Evolutionary conservation across 2,329 filamentous ascomycete genomes (phyloP).

Genomic region (Monilinia aucupariae): DNA sequence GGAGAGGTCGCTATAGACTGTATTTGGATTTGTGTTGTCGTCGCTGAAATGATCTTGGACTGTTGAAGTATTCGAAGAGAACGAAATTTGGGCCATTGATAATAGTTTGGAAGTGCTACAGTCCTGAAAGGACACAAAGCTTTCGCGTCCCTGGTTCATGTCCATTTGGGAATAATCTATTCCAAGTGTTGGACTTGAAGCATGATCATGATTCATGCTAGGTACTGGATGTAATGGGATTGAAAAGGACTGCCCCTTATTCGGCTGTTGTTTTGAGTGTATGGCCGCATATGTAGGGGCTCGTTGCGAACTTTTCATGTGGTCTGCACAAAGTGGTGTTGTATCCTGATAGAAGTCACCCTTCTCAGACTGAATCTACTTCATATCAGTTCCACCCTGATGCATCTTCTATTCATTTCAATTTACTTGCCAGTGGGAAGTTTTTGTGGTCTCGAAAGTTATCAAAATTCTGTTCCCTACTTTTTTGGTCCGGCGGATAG

Average conservation of each 20-base stretch:
- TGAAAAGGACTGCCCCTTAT: constrained; percentile 11
- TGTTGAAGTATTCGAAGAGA: constrained; percentile 8
- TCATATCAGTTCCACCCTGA: constrained; percentile 18
- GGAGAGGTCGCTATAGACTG: constrained; percentile 21
- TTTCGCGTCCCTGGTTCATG: constrained; percentile 20
- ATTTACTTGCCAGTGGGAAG: constrained; percentile 22
- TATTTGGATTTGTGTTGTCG: constrained; percentile 19
- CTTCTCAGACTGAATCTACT: constrained; percentile 23
- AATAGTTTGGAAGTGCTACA: constrained; percentile 17
- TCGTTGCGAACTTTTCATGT: constrained; percentile 15
- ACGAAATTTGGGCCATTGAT: constrained; percentile 19
- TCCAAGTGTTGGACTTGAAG: constrained; percentile 24
- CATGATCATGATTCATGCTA: constrained; percentile 12
- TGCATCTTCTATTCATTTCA: neutral
- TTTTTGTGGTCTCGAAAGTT: constrained; percentile 26
- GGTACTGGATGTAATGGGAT: constrained; percentile 21
- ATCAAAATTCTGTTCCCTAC: constrained; percentile 27
- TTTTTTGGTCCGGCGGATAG: constrained; percentile 20
- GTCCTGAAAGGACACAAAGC: constrained; percentile 24
- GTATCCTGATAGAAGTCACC: constrained; percentile 26
- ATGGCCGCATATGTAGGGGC: constrained; percentile 17
- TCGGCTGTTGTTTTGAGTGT: constrained; percentile 18
- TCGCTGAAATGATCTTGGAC: constrained; percentile 15
- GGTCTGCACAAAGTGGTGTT: constrained; percentile 8
- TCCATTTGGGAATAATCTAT: constrained; percentile 25